A percentile compares a stretch with the other conserved stretches of the same genome.
These are phyloP conservation scores for Tolypocladium pustulatum DNA, from an alignment of 2,329 filamentous ascomycete species.

Conservation along the genomic window DNA sequence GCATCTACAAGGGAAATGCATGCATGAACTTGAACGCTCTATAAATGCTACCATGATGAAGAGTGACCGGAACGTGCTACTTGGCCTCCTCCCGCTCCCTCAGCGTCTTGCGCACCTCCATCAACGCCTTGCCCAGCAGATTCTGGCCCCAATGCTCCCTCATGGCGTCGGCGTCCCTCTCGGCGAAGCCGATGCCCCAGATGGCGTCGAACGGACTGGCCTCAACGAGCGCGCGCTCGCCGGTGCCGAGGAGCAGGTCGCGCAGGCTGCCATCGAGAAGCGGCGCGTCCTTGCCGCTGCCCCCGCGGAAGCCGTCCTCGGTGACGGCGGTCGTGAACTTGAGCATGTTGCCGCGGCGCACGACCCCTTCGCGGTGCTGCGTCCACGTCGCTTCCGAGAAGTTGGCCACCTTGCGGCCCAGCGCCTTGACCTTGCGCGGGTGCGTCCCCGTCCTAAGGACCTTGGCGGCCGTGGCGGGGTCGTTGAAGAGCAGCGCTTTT, in stretches of 20 bases:
- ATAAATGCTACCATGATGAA: not conserved
- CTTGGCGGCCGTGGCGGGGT: slow-evolving; percentile 27
- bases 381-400: slow-evolving; percentile 45
- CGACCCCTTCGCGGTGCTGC: slow-evolving; percentile 38
- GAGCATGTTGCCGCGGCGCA: slow-evolving; percentile 43
- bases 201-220: slow-evolving; percentile 49
- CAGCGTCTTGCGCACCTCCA: slow-evolving; percentile 44
- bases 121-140: slow-evolving; percentile 51
- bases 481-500: slow-evolving; percentile 39
- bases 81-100: slow-evolving; percentile 24
- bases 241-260: slow-evolving; percentile 43
- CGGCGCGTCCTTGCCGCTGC: slow-evolving; percentile 8
- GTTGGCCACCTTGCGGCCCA: slow-evolving; percentile 43
- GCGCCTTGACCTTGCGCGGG: slow-evolving; percentile 37
- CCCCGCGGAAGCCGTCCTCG: slow-evolving; percentile 15
- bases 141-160: slow-evolving; percentile 51
- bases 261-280: slow-evolving; percentile 29
- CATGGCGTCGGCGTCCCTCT: slow-evolving; percentile 34
- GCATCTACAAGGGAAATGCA: not conserved
- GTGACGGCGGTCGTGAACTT: slow-evolving; percentile 44
- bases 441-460: slow-evolving; percentile 37
- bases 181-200: slow-evolving; percentile 56
- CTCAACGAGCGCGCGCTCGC: slow-evolving; percentile 50
- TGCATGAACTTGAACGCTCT: not conserved
- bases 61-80: not conserved